Base-by-base conservation (phyloP, 768 basidiomycete species). In the Tephrocybe sp. region DNA sequence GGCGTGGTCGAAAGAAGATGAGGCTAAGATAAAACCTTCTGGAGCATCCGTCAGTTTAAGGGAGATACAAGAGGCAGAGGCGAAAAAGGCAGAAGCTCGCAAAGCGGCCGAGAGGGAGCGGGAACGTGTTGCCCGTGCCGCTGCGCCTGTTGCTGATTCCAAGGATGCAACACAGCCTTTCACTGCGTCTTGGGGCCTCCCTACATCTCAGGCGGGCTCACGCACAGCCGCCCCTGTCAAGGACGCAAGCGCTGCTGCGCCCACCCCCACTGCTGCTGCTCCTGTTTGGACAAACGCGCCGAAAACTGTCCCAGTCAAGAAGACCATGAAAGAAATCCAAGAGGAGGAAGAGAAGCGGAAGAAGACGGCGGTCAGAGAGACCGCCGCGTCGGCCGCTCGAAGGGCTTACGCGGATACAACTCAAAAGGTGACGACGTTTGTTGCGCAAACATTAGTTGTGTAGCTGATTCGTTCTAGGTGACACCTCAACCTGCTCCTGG, bases 311-410 rank as follows among this genome's bases (percentile, higher is more conserved):
- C 63, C 73, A 2, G 64, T 77, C 6, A 94, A 92, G 75, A 97
- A 93, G 76, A 90, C 91, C 1, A 86, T 99, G 86, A 97, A 95
- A 73, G 94, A 99, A 72, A 99, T 99, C 33, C 91, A 95, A 62
- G 95, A 98, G 67, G 97, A 99, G 60, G 97, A 99, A 62, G 92
- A 95, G 67, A 80, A 73, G 55, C 79, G 87, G 54, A 94, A 92
- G 75, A 88, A 84, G 67, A 58, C 69, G 23, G 74, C 74, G 1
- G 68, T 71, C 6, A 86, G 84, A 64, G 83, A 88, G 55, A 82
- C 75, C 45, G 72, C 73, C 46, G 77, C 77, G 8, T 69, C 79
- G 11, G 72, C 78, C 18, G 76, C 79, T 7, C 80, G 86, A 62
- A 76, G 90, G 45, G 86, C 76, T 3, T 88, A 94, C 60, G 90